Evolutionary conservation across 108 stramenopile species (phyloP).

Genomic region (Nitzschia inconspicua): DNA sequence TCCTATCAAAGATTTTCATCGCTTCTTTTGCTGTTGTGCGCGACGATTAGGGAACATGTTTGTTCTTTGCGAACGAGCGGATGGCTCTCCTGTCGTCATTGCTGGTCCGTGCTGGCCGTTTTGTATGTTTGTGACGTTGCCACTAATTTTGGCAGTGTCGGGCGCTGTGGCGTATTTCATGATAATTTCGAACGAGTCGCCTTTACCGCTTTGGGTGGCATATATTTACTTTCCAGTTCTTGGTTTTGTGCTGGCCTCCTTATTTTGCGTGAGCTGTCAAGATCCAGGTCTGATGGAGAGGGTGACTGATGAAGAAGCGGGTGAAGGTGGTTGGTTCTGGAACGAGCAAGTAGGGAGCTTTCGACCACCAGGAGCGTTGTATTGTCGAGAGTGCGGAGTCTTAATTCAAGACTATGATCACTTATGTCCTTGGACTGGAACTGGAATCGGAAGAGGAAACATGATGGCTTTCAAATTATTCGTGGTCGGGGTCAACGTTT

Average conservation of each 20-base stretch:
- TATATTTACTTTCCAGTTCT: conserved; percentile 71
- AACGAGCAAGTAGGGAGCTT: conserved; percentile 90
- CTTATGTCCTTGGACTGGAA: conserved; percentile 86
- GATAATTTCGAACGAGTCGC: conserved; percentile 56
- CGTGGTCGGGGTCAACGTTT: conserved; percentile 77
- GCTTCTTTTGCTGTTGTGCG: conserved; percentile 83
- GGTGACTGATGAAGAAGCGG: conserved; percentile 81
- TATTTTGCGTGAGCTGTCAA: conserved; percentile 82
- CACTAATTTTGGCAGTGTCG: conserved; percentile 65
- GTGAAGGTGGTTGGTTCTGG: conserved; percentile 87
- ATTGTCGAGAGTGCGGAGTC: conserved; percentile 79
- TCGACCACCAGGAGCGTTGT: conserved; percentile 86
- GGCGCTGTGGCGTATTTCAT: conserved; percentile 65
- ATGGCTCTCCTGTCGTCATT: conserved; percentile 81
- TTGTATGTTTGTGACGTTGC: conserved; percentile 80
- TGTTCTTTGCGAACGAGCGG: conserved; percentile 58
- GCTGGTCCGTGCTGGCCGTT: conserved; percentile 93
- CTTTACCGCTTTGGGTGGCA: conserved; percentile 74
- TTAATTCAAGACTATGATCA: conserved; percentile 85
- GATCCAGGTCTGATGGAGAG: conserved; percentile 87
- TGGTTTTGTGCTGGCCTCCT: conserved; percentile 51
- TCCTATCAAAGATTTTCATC: conserved; percentile 53
- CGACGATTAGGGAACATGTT: conserved; percentile 82
- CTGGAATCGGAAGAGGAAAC: conserved; percentile 73
- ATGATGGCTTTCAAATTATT: conserved; percentile 80